These are phyloP conservation scores for Canariomyces notabilis DNA, from an alignment of 2,329 filamentous ascomycete genomes.

Conservation along the genomic window DNA sequence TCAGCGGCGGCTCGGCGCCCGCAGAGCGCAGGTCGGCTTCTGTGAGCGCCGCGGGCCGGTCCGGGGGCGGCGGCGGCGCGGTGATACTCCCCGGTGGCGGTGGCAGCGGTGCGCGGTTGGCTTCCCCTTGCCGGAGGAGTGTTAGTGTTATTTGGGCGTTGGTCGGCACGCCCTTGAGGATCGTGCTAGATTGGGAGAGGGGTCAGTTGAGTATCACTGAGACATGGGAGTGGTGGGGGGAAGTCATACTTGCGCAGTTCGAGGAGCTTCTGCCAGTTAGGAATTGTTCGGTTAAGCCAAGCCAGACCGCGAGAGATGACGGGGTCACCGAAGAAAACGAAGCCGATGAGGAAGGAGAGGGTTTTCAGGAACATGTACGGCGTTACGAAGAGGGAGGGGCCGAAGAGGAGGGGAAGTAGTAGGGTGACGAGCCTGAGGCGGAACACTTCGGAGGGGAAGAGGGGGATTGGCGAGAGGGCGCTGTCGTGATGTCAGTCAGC, in stretches of 20 bases:
- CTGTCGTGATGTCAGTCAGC: constrained; percentile 29
- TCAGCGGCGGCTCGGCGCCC: constrained; percentile 44
- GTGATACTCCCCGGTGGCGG: constrained; percentile 45
- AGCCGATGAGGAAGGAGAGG: constrained; percentile 61
- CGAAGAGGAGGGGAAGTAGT: constrained; percentile 47
- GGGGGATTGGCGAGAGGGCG: constrained; percentile 57
- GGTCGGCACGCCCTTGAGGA: constrained; percentile 77
- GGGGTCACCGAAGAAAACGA: constrained; percentile 76
- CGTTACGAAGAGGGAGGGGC: constrained; percentile 48
- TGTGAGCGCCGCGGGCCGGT: constrained; percentile 33
- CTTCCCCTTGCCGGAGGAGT: constrained; percentile 74
- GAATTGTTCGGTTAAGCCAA: constrained; percentile 56
- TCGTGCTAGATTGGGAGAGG: constrained; percentile 38
- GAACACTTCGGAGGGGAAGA: constrained; percentile 52
- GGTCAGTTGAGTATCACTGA: constrained; percentile 8
- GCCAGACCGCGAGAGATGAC: constrained; percentile 56
- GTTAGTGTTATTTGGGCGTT: constrained; percentile 81
- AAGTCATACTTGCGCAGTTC: constrained; percentile 58
- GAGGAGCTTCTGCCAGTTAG: constrained; percentile 70
- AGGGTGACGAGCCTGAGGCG: constrained; percentile 50
- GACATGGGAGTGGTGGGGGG: constrained; percentile 11
- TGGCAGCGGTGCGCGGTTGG: constrained; percentile 72
- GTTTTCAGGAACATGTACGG: constrained; percentile 61
- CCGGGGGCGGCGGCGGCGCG: constrained; percentile 32
- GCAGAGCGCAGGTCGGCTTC: constrained; percentile 48